These are phyloP conservation scores for Fragilariopsis cylindrus DNA, from an alignment of 108 stramenopile species.

Conservation along the genomic window DNA sequence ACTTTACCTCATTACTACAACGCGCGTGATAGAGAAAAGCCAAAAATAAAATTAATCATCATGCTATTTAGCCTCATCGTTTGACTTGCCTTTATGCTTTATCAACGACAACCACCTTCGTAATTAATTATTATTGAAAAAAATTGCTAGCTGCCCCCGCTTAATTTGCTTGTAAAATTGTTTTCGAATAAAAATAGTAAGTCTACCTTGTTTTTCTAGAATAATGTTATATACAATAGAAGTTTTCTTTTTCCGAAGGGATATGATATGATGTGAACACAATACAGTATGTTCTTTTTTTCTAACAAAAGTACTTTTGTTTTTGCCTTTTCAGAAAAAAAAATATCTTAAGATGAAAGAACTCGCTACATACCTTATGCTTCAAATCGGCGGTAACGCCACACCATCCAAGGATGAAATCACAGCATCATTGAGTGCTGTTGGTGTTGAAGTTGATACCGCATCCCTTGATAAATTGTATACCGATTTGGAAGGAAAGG, in stretches of 20 bases:
- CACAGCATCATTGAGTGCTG: slow-evolving; percentile 80
- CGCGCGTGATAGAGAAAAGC: too few relatives aligned
- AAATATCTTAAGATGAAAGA: slow-evolving; percentile 80
- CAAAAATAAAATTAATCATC: too few relatives aligned
- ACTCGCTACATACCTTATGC: slow-evolving; percentile 93
- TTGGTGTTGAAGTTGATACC: slow-evolving; percentile 89
- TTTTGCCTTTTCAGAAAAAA: background rate
- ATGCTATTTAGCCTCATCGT: too few relatives aligned
- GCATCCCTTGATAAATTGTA: slow-evolving; percentile 67
- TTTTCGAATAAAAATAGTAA: slow-evolving; percentile 2
- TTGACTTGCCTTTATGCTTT: too few relatives aligned
- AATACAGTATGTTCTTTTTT: background rate
- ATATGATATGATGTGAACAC: background rate
- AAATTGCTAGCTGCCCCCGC: slow-evolving; percentile 15
- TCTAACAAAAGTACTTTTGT: background rate
- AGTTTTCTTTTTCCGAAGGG: background rate
- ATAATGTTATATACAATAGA: too few relatives aligned
- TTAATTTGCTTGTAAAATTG: slow-evolving; percentile 19
- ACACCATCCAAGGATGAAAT: slow-evolving; percentile 93
- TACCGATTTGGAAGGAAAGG: slow-evolving; percentile 94
- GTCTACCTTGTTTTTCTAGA: background rate
- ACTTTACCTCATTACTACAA: too few relatives aligned
- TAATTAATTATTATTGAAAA: background rate
- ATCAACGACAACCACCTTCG: too few relatives aligned
- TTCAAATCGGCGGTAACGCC: slow-evolving; percentile 94